Base-by-base conservation (phyloP, 768 basidiomycete species). In the Collybiopsis luxurians region DNA sequence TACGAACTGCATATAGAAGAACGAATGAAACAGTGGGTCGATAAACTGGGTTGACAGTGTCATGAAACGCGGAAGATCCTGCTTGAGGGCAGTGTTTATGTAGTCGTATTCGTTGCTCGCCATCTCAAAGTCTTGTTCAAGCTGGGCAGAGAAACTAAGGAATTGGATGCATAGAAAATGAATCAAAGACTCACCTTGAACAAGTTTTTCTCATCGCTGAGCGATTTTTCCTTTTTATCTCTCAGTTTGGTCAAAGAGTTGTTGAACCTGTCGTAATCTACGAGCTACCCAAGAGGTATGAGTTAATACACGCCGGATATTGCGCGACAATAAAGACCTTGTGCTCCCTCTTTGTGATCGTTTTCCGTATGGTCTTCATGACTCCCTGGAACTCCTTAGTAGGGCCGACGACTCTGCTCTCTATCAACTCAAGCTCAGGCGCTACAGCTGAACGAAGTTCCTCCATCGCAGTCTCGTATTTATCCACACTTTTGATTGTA, bases 1-100 rank as follows among this genome's bases (percentile, higher is more conserved):
- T 27, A 85, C 94, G 67, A 66, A 95, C 93, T 98, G 94, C 95
- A 99, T 98, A 71, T 96, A 99, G 79, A 90, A 99, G 80, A 95
- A 95, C 17, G 94, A 96, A 64, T 96, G 89, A 83, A 98, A 99
- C n/a, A 98, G 77, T 0, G 97, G 97, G 62, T 95, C 89, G 67
- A 98, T 92, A 73, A 98, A 98, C 61, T 87, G 84, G 2, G 92
- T 89, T 1, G 90, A 79, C 60, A 98, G 82, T 27, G 76, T 78
- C 82, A 98, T 86, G 79, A 98, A 98, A n/a, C 84, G 84, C 2
- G 95, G 95, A 30, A 99, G 78, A 66, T 99, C 97, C 56, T 84
- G 80, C 76, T 99, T 98, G 73, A 98, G 75, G 4, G 88, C 81
- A 59, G 80, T 87, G 69, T 96, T 98, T 74, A 94, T 90, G 66